Evolutionary conservation across 176 grass and related monocot genomes (phyloP), one percentile per base, ranked within the genome.

Genomic region (Typha latifolia): DNA sequence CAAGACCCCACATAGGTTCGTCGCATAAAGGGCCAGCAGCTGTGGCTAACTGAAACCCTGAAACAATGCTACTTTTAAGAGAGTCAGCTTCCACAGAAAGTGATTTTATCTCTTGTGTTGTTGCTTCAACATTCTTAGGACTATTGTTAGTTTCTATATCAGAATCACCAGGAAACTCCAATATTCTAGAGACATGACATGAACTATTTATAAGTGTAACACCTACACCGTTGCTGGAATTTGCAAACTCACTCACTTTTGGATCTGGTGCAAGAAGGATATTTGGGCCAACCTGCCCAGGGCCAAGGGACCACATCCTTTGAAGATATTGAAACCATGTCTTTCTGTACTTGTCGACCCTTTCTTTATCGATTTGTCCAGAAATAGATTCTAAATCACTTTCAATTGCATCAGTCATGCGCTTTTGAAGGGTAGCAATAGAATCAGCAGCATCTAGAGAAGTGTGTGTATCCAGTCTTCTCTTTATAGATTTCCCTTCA

Each of bases 1-100:
- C 85, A 14, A 96, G 75, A 59, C 92, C 88, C 92, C 92, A 91
- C 85, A 91, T 72, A 16, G 92, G 88, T 56, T 96, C 88, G 62
- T 96, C 92, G 69, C 92, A 96, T 67, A 96, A 80, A 52, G 92
- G 92, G 20, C 92, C 88, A 20, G 82, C 78, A 71, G 86, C 75
- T 69, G 88, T 78, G 24, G 88, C 88, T 75, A 89, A 81, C 52
- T 89, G 92, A 81, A 96, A 96, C 16, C 92, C 92, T 31, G 85
- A 96, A 47, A 96, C 72, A 48, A 96, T 69, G 62, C 75, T 86
- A 50, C 84, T 96, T 63, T 78, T 86, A 63, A 96, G 82, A 24
- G 76, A 61, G 69, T 78, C 81, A 32, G 85, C 83, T 66, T 94
- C 90, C 71, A 68, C 21, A 85, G 68, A 32, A 65, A 88, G 74